A percentile compares a stretch with the other conserved stretches of the same genome.
Conservation (phyloP, 2,329 filamentous ascomycete genomes). For the Neopestalotiopsis sp. region DNA sequence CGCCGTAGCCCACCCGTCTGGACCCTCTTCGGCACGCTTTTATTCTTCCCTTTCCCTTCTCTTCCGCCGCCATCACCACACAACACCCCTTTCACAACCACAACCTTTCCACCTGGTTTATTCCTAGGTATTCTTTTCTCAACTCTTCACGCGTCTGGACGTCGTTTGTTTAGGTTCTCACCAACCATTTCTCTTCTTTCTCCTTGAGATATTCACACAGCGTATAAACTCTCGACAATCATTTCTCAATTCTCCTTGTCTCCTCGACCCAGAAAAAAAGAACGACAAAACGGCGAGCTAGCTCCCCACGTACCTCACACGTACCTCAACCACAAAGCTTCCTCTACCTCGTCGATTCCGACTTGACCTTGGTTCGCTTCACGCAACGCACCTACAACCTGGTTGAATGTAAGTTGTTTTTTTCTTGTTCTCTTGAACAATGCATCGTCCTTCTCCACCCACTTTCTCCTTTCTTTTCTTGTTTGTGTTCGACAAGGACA, state of each 20-base stretch:
- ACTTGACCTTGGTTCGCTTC: conserved; percentile 9
- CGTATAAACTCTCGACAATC: conserved; percentile 15
- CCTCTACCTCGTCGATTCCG: conserved; percentile 1
- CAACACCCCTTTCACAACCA: not conserved
- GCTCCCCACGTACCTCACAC: not conserved
- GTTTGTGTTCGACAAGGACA: not conserved
- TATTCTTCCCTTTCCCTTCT: not conserved
- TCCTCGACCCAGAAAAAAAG: not conserved
- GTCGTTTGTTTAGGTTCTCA: conserved; percentile 30
- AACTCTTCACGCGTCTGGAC: conserved; percentile 23
- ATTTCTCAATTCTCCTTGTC: conserved; percentile 19
- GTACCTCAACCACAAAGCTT: not conserved
- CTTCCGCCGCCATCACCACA: not conserved
- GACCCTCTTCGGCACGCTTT: not conserved
- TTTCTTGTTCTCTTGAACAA: not conserved
- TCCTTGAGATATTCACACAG: conserved; percentile 22
- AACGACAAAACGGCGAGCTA: not conserved
- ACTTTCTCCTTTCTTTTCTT: not conserved
- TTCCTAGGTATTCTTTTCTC: conserved; percentile 16
- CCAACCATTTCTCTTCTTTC: conserved; percentile 24
- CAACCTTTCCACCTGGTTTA: conserved; percentile 1
- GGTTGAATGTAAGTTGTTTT: conserved; percentile 24
- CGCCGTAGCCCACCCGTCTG: not conserved
- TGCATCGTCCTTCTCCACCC: not conserved
- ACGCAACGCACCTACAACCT: conserved; percentile 28